phyloP scores from a whole-genome alignment of 176 grass and related monocot species.

The Juncus effusus region DNA sequence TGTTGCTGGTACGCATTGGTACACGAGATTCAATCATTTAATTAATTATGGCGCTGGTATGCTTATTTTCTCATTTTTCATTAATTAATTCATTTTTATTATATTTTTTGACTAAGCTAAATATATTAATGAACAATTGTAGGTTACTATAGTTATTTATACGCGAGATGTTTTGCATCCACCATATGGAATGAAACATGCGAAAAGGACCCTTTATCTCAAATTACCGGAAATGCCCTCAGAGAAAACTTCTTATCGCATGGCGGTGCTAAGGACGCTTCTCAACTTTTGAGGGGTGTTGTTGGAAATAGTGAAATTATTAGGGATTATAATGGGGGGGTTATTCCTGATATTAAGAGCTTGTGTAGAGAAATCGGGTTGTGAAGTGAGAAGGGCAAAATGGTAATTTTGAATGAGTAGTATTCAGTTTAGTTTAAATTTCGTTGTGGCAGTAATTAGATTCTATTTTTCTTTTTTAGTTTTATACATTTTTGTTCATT shows the following conservation, averaged over 20 bases:
- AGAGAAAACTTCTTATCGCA: conserved; percentile 56
- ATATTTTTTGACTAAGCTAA: too few species aligned
- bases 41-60: conserved; percentile 89
- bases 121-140: too few species aligned
- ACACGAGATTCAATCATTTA: conserved; percentile 77
- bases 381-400: too few species aligned
- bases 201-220: conserved; percentile 62
- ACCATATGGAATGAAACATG: conserved; percentile 91
- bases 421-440: too few species aligned
- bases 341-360: conserved; percentile 57
- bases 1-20: conserved; percentile 78
- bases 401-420: too few species aligned
- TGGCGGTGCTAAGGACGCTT: conserved; percentile 73
- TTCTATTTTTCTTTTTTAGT: too few species aligned
- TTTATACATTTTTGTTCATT: too few species aligned
- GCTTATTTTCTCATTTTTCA: not conserved
- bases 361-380: conserved; percentile 66
- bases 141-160: conserved; percentile 96
- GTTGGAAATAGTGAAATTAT: conserved; percentile 47
- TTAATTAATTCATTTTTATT: not conserved
- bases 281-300: conserved; percentile 61
- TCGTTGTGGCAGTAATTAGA: too few species aligned
- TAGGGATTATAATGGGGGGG: conserved; percentile 45
- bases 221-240: conserved; percentile 40
- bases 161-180: conserved; percentile 87